These are phyloP conservation scores for Myriosclerotinia scirpicola DNA, from an alignment of 2,329 filamentous ascomycete species.

Conservation along the genomic window DNA sequence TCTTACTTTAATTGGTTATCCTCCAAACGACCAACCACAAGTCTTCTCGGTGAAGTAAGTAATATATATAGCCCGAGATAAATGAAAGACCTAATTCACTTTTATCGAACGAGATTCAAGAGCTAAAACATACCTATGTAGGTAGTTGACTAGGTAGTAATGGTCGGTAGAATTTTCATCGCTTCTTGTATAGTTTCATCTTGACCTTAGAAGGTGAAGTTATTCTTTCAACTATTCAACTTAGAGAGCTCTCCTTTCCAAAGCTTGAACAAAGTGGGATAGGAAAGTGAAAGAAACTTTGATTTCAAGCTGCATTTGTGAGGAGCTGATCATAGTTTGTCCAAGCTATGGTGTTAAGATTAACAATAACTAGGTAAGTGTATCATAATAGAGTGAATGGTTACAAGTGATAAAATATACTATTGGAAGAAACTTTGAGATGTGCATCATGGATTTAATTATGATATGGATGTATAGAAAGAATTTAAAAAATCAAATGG, in stretches of 20 bases:
- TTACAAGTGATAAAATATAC: neutral
- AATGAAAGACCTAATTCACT: neutral
- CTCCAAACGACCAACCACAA: neutral
- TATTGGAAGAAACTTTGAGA: neutral
- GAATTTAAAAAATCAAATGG: neutral
- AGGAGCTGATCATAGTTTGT: neutral
- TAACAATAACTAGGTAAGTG: neutral
- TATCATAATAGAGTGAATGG: neutral
- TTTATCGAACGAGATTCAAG: constrained; percentile 1
- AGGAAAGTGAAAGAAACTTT: neutral
- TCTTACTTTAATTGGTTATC: neutral
- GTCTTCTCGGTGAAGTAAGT: neutral
- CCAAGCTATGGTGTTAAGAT: neutral
- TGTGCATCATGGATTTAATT: neutral
- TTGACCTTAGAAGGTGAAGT: neutral
- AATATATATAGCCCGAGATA: neutral
- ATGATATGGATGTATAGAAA: neutral
- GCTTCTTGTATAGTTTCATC: neutral
- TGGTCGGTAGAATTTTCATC: neutral
- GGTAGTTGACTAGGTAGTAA: too few species aligned
- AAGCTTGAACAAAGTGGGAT: neutral
- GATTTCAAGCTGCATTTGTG: neutral
- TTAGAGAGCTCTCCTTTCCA: neutral
- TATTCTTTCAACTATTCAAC: too few species aligned
- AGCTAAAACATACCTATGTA: too few species aligned